A percentile compares a stretch with the other conserved stretches of the same genome.
Evolutionary conservation across 371 early-diverging fungal genomes (phyloP).

Genomic region (Rhizomucor pusillus): DNA sequence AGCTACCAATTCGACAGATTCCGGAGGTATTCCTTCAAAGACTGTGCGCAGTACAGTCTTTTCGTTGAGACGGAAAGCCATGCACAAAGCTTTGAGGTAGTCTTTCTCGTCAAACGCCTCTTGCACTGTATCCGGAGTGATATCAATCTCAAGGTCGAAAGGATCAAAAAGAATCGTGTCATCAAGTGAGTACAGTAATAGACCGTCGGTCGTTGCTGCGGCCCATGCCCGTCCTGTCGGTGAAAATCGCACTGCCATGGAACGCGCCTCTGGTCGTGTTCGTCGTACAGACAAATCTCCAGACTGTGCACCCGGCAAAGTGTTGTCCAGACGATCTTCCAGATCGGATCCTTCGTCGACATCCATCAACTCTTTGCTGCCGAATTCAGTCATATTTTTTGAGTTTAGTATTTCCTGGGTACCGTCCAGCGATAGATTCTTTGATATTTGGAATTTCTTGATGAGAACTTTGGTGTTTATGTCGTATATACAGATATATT

Average conservation of each 20-base stretch:
- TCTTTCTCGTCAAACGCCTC: conserved; percentile 71
- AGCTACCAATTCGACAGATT: conserved; percentile 70
- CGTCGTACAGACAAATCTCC: conserved; percentile 83
- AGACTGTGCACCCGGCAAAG: conserved; percentile 84
- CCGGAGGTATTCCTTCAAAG: conserved; percentile 80
- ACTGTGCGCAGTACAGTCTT: conserved; percentile 67
- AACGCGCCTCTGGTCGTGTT: conserved; percentile 77
- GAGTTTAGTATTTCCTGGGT: conserved; percentile 87
- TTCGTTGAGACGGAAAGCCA: conserved; percentile 92
- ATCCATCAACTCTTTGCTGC: conserved; percentile 73
- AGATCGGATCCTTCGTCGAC: conserved; percentile 75
- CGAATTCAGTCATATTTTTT: conserved; percentile 93
- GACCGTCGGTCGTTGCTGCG: conserved; percentile 95
- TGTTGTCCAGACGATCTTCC: conserved; percentile 79
- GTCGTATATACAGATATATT: conserved; percentile 95
- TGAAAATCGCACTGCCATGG: conserved; percentile 84
- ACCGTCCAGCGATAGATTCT: conserved; percentile 91
- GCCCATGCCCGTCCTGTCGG: conserved; percentile 95
- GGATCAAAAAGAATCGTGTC: conserved; percentile 94
- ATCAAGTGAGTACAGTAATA: conserved; percentile 92
- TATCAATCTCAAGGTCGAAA: conserved; percentile 93
- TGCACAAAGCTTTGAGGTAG: conserved; percentile 83
- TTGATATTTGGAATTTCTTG: conserved; percentile 87
- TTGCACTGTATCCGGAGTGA: conserved; percentile 85
- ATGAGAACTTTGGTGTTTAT: conserved; percentile 71